Base-by-base conservation (phyloP, 148 eudicot species). In the Fagopyrum esculentum region DNA sequence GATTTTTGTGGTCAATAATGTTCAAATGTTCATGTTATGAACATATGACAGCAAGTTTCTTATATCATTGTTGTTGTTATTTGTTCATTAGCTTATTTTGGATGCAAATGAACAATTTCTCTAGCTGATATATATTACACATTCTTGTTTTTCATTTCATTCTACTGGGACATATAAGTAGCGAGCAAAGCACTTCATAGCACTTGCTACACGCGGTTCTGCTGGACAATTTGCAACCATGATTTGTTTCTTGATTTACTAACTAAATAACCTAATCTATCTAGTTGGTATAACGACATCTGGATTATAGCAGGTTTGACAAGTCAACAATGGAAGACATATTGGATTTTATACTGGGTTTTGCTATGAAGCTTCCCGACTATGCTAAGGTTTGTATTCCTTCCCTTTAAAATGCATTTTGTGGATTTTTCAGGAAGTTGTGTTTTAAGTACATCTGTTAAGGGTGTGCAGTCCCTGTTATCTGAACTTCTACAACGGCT, bases 401-500 rank as follows among this genome's bases (percentile, higher is more conserved):
- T 13, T 63, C 71, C 47, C 46, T 40, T 9, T 40, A 66, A 35
- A 66, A 66, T 66, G 2, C 15, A 40, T 66, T 13, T 66, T 15
- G 10, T 66, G 46, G 45, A 64, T 35, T 13, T 64, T 64, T 64
- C 16, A 6, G 29, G 22, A 40, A 13, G 16, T 63, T 40, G 6
- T 63, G 7, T 30, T 26, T 35, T 12, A 29, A 61, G 35, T 5
- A 61, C 68, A 29, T 29, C 68, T 26, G 83, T 86, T 57, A 80
- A 82, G 78, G 96, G 86, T 55, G 85, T 87, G 66, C 77, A 74
- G 40, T 72, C 74, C 50, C 77, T 92, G 74, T 75, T 92, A 16
- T 71, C 77, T 81, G 90, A 81, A 30, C 97, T 95, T 73, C 76
- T 90, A 81, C 77, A 82, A 72, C 84, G 87, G 68, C 89, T 90